Evolutionary conservation across 345 rosid genomes (phyloP).

Genomic region (Aurinia saxatilis): DNA sequence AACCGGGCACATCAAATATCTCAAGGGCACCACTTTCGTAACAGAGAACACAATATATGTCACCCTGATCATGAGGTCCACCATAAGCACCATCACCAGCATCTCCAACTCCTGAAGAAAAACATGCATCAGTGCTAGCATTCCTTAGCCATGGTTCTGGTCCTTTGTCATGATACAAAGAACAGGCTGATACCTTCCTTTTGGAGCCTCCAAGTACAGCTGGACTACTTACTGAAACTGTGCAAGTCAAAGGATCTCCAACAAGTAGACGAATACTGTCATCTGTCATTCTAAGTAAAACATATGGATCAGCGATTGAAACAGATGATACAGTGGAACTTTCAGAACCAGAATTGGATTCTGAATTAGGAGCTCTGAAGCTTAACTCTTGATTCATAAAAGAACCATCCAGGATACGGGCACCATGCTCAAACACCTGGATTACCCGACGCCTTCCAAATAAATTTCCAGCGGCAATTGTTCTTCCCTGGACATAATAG

Average conservation of each 20-base stretch:
- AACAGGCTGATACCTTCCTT: slow-evolving; percentile 68
- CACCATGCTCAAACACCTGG: slow-evolving; percentile 90
- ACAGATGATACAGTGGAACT: slow-evolving; percentile 60
- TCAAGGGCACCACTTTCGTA: slow-evolving; percentile 78
- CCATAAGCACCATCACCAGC: slow-evolving; percentile 83
- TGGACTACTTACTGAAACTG: slow-evolving; percentile 62
- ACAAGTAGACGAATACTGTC: slow-evolving; percentile 79
- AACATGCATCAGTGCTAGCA: slow-evolving; percentile 97
- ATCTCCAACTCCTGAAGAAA: slow-evolving; percentile 80
- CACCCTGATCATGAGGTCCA: slow-evolving; percentile 81
- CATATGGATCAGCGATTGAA: slow-evolving; percentile 94
- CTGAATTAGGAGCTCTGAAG: slow-evolving; percentile 67
- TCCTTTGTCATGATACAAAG: slow-evolving; percentile 91
- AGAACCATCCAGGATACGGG: slow-evolving; percentile 92
- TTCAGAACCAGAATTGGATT: slow-evolving; percentile 61
- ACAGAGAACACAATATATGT: slow-evolving; percentile 85
- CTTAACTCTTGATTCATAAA: slow-evolving; percentile 88
- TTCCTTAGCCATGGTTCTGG: slow-evolving; percentile 95
- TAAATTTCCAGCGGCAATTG: slow-evolving; percentile 91
- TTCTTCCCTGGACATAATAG: slow-evolving; percentile 96
- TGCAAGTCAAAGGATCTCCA: slow-evolving; percentile 91
- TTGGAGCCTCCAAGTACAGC: slow-evolving; percentile 58
- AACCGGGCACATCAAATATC: slow-evolving; percentile 90
- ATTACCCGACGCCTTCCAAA: slow-evolving; percentile 99
- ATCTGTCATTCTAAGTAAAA: slow-evolving; percentile 79